phyloP scores from a whole-genome alignment of 768 basidiomycete genomes.

The Termitomyces sp. region DNA sequence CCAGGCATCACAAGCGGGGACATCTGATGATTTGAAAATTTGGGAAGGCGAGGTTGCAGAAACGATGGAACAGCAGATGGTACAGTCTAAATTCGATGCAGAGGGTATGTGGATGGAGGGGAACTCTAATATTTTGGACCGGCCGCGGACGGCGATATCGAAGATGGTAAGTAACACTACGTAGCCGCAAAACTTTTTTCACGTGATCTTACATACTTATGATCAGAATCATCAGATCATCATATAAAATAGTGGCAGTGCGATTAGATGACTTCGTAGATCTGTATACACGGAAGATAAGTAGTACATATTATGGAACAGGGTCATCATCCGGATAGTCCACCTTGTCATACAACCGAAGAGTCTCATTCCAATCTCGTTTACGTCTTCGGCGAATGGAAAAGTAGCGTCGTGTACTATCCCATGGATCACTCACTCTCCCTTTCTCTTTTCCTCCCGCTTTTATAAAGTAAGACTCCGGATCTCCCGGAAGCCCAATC shows the following conservation, averaged over 20 bases:
- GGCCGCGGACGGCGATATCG: constrained; percentile 4
- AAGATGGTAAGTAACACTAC: not conserved
- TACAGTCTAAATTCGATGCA: constrained; percentile 7
- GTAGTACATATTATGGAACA: too few relatives aligned
- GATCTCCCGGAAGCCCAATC: constrained; percentile 62
- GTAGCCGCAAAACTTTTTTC: constrained; percentile 6
- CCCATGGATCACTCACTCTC: constrained; percentile 61
- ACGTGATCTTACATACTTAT: constrained; percentile 1
- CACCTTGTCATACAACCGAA: constrained; percentile 75
- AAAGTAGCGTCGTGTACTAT: constrained; percentile 70
- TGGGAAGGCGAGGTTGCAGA: constrained; percentile 12
- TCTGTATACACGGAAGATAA: too few relatives aligned
- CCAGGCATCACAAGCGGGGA: not conserved
- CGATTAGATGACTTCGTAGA: not conserved
- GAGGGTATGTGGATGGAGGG: constrained; percentile 3
- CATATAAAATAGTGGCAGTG: constrained; percentile 5
- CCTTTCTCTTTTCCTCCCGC: constrained; percentile 68
- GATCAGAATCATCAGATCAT: not conserved
- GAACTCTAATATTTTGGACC: not conserved
- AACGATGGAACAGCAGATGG: not conserved
- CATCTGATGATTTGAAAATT: not conserved
- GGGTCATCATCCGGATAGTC: constrained; percentile 63
- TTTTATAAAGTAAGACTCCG: constrained; percentile 59
- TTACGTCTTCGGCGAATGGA: constrained; percentile 75
- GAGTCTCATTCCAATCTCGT: constrained; percentile 86